Base-by-base conservation (phyloP, 2,329 filamentous ascomycete species). In the Emericellopsis atlantica region DNA sequence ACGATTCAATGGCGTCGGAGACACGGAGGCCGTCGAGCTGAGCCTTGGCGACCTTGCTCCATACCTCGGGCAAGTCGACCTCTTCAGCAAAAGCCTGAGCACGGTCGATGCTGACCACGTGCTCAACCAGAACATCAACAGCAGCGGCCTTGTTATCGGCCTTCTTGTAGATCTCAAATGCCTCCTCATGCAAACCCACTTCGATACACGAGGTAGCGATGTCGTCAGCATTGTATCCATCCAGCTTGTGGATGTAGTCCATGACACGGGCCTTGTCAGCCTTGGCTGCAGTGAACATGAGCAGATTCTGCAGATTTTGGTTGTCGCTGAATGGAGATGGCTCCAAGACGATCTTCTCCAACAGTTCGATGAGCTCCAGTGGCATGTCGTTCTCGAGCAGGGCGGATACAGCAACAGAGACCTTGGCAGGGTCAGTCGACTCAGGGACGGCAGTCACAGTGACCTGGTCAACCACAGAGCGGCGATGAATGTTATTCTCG, bases 311-410 rank as follows among this genome's bases (percentile, higher is more conserved):
- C 43, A 98, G 72, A 59, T 86, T 95, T 55, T 87, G 78, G 63
- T 98, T 98, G 65, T 98, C 93, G 54, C 87, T 95, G 72, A 98
- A 98, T 5, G 86, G 86, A 5, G 90, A 94, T n/a, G 92, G 93
- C 70, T 98, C 92, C n/a, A 98, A 70, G 26, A 98, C 90, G 50
- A 98, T 98, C 79, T 96, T 98, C 72, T 98, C 93, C 15, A 98
- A 75, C 32, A 98, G 77, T 62, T 98, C 93, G 53, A 98, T 96
- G 40, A 98, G 75, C 68, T 98, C 92, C 5, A 81, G 80, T 8
- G 92, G 92, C 49, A 98, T 72, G 55, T 98, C 92, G 43, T 84
- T 85, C 49, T 83, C 80, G 40, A 98, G 78, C 71, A 98, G 94
- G 34, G 89, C 82, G 53, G 93, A 84, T 43, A 98, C 92, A 37